These are phyloP conservation scores for Penicillium freii DNA, from an alignment of 2,329 filamentous ascomycete species.

Conservation along the genomic window DNA sequence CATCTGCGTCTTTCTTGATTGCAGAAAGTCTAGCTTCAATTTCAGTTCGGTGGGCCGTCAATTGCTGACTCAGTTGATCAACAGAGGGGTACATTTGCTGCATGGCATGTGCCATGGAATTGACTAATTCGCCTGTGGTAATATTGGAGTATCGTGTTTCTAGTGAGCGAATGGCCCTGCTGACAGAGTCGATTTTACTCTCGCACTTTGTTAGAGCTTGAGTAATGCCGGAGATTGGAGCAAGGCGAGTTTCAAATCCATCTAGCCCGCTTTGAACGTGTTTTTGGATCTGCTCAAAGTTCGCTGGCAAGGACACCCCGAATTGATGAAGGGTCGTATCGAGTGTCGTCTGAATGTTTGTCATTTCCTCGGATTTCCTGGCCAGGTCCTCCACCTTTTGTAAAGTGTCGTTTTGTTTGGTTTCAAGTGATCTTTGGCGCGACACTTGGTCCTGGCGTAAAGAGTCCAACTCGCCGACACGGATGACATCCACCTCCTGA, in stretches of 20 bases:
- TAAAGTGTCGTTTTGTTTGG: background rate
- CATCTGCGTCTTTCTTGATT: background rate
- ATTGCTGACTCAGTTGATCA: constrained; percentile 2
- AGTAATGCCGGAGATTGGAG: background rate
- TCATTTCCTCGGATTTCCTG: background rate
- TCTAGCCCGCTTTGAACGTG: background rate
- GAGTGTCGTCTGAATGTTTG: background rate
- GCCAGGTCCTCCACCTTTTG: background rate
- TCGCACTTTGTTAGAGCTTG: background rate
- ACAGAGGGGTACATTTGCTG: constrained; percentile 36
- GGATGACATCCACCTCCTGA: background rate
- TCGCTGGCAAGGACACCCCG: background rate
- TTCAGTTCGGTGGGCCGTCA: background rate
- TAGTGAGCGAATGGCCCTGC: constrained; percentile 38
- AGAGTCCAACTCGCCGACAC: background rate
- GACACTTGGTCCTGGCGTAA: background rate
- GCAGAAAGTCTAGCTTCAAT: background rate
- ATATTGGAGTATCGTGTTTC: constrained; percentile 54
- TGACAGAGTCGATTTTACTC: constrained; percentile 16
- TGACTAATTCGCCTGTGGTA: constrained; percentile 36
- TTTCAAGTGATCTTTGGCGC: background rate
- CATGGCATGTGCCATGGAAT: constrained; percentile 35
- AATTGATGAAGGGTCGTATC: background rate
- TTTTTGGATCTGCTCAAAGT: background rate
- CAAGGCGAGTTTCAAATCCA: background rate